Conservation (phyloP, 2,329 filamentous ascomycete genomes). For the Arthrobotrys sinensis region DNA sequence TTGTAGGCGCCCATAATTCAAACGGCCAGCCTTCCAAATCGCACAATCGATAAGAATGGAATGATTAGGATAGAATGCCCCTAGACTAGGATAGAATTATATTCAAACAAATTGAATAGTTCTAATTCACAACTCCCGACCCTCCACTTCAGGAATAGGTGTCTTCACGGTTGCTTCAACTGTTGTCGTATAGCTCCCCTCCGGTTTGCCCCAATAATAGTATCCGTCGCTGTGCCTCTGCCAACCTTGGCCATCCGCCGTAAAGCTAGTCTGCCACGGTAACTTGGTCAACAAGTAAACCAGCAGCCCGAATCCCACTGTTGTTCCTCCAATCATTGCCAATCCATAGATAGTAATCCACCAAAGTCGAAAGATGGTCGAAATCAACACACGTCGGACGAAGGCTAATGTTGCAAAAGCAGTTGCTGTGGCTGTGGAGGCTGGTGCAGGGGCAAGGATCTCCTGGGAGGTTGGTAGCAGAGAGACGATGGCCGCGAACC, state of each 20-base stretch:
- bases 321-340: slow-evolving; percentile 40
- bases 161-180: slow-evolving; percentile 43
- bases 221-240: slow-evolving; percentile 46
- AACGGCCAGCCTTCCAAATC: too few relatives aligned
- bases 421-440: slow-evolving; percentile 48
- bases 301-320: slow-evolving; percentile 29
- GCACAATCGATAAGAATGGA: too few relatives aligned
- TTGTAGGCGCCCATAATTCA: too few relatives aligned
- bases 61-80: too few relatives aligned
- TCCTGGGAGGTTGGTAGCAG: slow-evolving; percentile 47
- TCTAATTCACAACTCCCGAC: slow-evolving; percentile 29
- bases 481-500: slow-evolving; percentile 35
- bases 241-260: slow-evolving; percentile 32
- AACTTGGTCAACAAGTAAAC: slow-evolving; percentile 40
- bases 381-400: slow-evolving; percentile 30
- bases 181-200: slow-evolving; percentile 39
- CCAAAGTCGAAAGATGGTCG: slow-evolving; percentile 28
- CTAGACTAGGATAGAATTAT: too few relatives aligned
- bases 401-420: slow-evolving; percentile 50
- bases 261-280: slow-evolving; percentile 44
- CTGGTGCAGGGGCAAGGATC: slow-evolving; percentile 48
- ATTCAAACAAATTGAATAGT: not conserved
- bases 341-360: slow-evolving; percentile 47
- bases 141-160: slow-evolving; percentile 42
- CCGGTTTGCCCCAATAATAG: slow-evolving; percentile 51